A percentile compares a stretch with the other conserved stretches of the same genome.
phyloP scores from a whole-genome alignment of 2,329 filamentous ascomycete species.

The Microcyclosporella mali region DNA sequence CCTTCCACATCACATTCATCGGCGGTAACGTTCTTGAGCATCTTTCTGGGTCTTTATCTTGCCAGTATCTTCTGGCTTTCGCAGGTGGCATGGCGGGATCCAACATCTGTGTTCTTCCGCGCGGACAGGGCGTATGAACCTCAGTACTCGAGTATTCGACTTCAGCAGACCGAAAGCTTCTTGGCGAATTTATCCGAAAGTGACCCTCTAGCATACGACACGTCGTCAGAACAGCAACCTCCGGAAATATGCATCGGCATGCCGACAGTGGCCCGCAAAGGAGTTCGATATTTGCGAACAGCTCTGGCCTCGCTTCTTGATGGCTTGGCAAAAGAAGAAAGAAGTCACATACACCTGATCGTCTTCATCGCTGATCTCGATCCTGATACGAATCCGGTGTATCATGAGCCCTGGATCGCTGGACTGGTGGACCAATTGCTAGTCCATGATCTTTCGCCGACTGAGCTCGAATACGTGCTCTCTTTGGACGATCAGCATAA shows the following conservation, averaged over 20 bases:
- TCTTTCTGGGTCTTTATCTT: not conserved
- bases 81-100: not conserved
- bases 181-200: not conserved
- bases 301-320: conserved; percentile 41
- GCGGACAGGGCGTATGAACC: not conserved
- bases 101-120: conserved; percentile 3
- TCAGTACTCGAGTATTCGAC: not conserved
- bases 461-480: conserved; percentile 31
- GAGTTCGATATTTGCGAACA: conserved; percentile 37
- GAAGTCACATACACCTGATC: conserved; percentile 37
- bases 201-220: not conserved
- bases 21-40: not conserved
- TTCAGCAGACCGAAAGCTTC: not conserved
- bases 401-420: conserved; percentile 37
- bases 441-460: conserved; percentile 34
- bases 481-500: conserved; percentile 35
- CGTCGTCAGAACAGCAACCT: not conserved
- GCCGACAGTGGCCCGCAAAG: conserved; percentile 37
- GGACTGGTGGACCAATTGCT: conserved; percentile 38
- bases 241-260: conserved; percentile 39
- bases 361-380: conserved; percentile 42
- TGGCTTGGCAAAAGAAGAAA: conserved; percentile 37
- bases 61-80: not conserved
- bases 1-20: not conserved
- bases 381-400: conserved; percentile 37